Percentiles rank a stretch among this genome's conserved stretches.
phyloP scores from a whole-genome alignment of 2,329 filamentous ascomycete species.

The Myrmaecium sp. region DNA sequence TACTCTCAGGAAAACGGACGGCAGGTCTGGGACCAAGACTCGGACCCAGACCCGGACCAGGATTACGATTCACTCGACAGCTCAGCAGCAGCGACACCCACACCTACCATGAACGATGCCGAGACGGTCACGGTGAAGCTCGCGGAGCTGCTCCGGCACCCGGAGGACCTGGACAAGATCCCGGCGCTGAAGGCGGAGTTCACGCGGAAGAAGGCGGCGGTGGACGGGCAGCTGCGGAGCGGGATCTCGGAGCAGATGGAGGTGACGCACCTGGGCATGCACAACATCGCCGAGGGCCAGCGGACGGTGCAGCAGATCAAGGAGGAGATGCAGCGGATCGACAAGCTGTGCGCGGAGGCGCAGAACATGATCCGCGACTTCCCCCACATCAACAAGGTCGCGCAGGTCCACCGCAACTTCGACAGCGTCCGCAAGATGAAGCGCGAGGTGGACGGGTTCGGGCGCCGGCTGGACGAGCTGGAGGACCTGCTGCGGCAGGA shows the following conservation, averaged over 20 bases:
- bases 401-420: slow-evolving; percentile 93
- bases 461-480: slow-evolving; percentile 56
- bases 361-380: slow-evolving; percentile 98
- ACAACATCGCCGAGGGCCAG: slow-evolving; percentile 72
- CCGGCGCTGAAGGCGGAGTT: slow-evolving; percentile 79
- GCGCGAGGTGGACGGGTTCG: slow-evolving; percentile 73
- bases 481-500: slow-evolving; percentile 69
- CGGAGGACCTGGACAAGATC: slow-evolving; percentile 96
- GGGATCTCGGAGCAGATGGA: slow-evolving; percentile 86
- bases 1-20: too few species aligned
- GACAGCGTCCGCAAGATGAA: slow-evolving; percentile 89
- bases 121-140: slow-evolving; percentile 53
- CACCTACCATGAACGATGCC: slow-evolving; percentile 42
- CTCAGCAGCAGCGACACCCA: too few species aligned
- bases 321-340: slow-evolving; percentile 97
- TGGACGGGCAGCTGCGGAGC: slow-evolving; percentile 78
- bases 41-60: too few species aligned
- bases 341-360: slow-evolving; percentile 90
- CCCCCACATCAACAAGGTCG: slow-evolving; percentile 76
- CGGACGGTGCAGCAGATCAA: slow-evolving; percentile 85
- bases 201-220: slow-evolving; percentile 76
- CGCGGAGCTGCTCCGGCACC: slow-evolving; percentile 81
- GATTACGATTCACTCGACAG: too few species aligned
- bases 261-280: slow-evolving; percentile 87
- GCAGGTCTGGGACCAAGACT: too few species aligned